These are phyloP conservation scores for Globisporangium barbulae DNA, from an alignment of 352 stramenopile species.

Conservation along the genomic window DNA sequence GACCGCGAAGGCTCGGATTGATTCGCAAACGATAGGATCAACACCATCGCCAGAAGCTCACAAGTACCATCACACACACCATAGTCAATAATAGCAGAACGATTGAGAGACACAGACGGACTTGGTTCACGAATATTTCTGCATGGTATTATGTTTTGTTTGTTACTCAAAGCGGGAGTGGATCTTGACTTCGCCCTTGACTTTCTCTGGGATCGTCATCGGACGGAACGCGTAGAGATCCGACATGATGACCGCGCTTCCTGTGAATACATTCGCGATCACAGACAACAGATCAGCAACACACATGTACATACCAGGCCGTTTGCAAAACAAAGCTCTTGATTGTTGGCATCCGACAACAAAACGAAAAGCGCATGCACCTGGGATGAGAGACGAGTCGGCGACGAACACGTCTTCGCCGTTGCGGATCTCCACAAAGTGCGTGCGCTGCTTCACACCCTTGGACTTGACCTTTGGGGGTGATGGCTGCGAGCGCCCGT, in stretches of 20 bases:
- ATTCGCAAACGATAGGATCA: not conserved
- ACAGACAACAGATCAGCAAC: not conserved
- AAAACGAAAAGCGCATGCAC: slow-evolving; percentile 18
- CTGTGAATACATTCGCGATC: slow-evolving; percentile 11
- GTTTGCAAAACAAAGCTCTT: slow-evolving; percentile 1
- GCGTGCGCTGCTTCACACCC: slow-evolving; percentile 81
- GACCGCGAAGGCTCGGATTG: not conserved
- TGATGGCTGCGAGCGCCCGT: slow-evolving; percentile 47
- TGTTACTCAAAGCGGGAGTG: slow-evolving; percentile 67
- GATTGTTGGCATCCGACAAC: not conserved
- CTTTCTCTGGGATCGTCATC: slow-evolving; percentile 35
- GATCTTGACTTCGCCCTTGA: slow-evolving; percentile 53
- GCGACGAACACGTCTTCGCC: slow-evolving; percentile 71
- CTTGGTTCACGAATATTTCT: not conserved
- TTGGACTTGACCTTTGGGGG: slow-evolving; percentile 72
- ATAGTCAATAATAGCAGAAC: not conserved
- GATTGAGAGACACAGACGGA: not conserved
- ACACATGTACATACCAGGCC: not conserved
- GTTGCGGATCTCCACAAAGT: slow-evolving; percentile 72
- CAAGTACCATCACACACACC: not conserved
- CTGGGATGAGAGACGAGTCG: slow-evolving; percentile 65
- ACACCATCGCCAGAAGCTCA: not conserved
- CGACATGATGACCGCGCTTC: slow-evolving; percentile 44
- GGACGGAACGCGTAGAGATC: slow-evolving; percentile 75
- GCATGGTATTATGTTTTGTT: not conserved